phyloP scores from a whole-genome alignment of 495 filamentous ascomycete species.

The Daldinia decipiens region DNA sequence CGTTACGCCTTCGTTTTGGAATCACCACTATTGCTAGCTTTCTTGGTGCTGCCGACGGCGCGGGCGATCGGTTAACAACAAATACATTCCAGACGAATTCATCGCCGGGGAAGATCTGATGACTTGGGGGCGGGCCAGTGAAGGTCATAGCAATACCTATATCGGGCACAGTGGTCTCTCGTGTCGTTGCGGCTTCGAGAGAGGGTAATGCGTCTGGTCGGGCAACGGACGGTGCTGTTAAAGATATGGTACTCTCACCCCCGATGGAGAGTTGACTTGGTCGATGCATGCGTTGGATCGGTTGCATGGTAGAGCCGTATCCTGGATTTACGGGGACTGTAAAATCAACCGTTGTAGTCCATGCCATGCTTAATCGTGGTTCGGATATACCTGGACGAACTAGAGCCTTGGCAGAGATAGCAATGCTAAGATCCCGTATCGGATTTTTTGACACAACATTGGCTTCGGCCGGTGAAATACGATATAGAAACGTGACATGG shows the following conservation, averaged over 20 bases:
- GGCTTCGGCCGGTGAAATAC: slow-evolving; percentile 72
- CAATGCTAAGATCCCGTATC: slow-evolving; percentile 64
- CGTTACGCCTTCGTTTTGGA: slow-evolving; percentile 76
- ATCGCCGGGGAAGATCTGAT: slow-evolving; percentile 69
- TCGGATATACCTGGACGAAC: slow-evolving; percentile 69
- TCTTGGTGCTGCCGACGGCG: slow-evolving; percentile 59
- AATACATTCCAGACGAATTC: slow-evolving; percentile 89
- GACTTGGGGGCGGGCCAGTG: slow-evolving; percentile 63
- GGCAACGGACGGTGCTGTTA: slow-evolving; percentile 58
- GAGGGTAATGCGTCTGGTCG: slow-evolving; percentile 65
- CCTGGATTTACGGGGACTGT: slow-evolving; percentile 70
- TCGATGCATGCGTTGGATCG: slow-evolving; percentile 73
- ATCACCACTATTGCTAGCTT: slow-evolving; percentile 85
- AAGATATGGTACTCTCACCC: slow-evolving; percentile 55
- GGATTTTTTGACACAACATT: slow-evolving; percentile 65
- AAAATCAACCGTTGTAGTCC: slow-evolving; percentile 86
- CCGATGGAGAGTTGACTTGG: slow-evolving; percentile 69
- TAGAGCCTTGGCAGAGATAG: slow-evolving; percentile 71
- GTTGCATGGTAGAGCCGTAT: slow-evolving; percentile 61
- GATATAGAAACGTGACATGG: slow-evolving; percentile 86
- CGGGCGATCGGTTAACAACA: slow-evolving; percentile 77
- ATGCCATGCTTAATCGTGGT: slow-evolving; percentile 80
- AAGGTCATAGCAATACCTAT: slow-evolving; percentile 80
- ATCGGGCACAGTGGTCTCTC: slow-evolving; percentile 63
- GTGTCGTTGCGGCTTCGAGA: slow-evolving; percentile 58